Conservation (phyloP, 306 rosid species). For the Senna tora region DNA sequence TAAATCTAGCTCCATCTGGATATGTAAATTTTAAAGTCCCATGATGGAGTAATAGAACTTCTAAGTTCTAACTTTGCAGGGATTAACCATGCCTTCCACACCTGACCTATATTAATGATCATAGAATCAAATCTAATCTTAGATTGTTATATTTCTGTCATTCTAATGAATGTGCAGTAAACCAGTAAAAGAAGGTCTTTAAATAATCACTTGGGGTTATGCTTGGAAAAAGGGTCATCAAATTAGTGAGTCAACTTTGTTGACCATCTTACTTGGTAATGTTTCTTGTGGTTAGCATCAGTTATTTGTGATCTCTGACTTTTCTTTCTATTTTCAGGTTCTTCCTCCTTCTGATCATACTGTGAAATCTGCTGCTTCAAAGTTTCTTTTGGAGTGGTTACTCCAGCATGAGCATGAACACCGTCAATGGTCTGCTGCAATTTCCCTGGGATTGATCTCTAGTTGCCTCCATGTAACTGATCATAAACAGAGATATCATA, state of each 20-base stretch:
- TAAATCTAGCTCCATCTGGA: neutral
- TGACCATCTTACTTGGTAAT: constrained; percentile 18
- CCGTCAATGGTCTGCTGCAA: constrained; percentile 90
- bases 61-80: constrained; percentile 30
- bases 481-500: constrained; percentile 81
- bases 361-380: constrained; percentile 89
- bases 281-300: constrained; percentile 24
- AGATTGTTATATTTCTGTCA: constrained; percentile 22
- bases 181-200: neutral
- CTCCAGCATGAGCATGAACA: constrained; percentile 89
- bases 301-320: constrained; percentile 28
- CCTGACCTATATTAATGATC: constrained; percentile 27
- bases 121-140: constrained; percentile 32
- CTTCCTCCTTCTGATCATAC: constrained; percentile 88
- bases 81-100: constrained; percentile 10
- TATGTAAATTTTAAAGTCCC: neutral
- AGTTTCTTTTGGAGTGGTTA: constrained; percentile 89
- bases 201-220: constrained; percentile 29
- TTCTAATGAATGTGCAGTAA: constrained; percentile 8
- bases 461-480: constrained; percentile 92
- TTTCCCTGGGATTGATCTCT: constrained; percentile 91
- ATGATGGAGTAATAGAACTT: constrained; percentile 27
- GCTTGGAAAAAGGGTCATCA: constrained; percentile 15
- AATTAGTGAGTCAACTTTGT: constrained; percentile 20
- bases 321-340: constrained; percentile 53